Base-by-base conservation (phyloP, 805 yeast genomes). In the Ogataea pilisensis region DNA sequence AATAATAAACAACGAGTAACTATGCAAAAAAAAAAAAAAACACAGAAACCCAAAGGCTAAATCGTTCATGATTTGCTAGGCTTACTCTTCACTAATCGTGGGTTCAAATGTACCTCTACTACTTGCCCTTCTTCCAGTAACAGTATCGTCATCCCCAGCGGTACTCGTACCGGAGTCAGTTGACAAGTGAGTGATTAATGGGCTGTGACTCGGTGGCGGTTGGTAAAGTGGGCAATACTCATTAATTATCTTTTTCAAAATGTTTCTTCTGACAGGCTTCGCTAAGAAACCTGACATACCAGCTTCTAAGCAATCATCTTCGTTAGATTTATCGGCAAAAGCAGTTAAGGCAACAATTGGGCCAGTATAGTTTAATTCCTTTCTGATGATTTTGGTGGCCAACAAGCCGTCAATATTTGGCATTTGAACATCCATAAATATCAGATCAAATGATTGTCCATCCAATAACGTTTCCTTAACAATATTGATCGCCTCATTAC, bases 391-490 rank as follows among this genome's bases (percentile, higher is more conserved):
- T 45, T 69, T 77, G 0, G 98, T 89, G 0, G 97, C 95, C 20
- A 79, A 69, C 24, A 90, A 65, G 3, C 99, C 99, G 59, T 91
- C 97, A 50, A 89, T 72, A 53, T 78, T 82, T 4, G 98, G 98
- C 98, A 90, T 91, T 63, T 91, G 97, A 38, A 91, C 95, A 62
- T 91, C 99, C 99, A 91, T 91, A 57, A 91, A 86, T 2, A 93
- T 78, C 39, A 91, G 64, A 58, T 87, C 91, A 58, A 72, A 88
- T 13, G 59, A 54, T 8, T 66, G 66, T 13, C 62, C 62, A 2
- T 61, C 54, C 2, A 61, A 70, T 20, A 65, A 52, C 2, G 80
- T 65, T 26, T 70, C 71, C 45, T 75, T 70, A 2, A 88, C 80
- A 37, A 73, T 66, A 9, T 79, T 81, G 29, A 90, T 77, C 0